Evolutionary conservation across 768 basidiomycete genomes (phyloP).

Genomic region (Mycena sanguinolenta): DNA sequence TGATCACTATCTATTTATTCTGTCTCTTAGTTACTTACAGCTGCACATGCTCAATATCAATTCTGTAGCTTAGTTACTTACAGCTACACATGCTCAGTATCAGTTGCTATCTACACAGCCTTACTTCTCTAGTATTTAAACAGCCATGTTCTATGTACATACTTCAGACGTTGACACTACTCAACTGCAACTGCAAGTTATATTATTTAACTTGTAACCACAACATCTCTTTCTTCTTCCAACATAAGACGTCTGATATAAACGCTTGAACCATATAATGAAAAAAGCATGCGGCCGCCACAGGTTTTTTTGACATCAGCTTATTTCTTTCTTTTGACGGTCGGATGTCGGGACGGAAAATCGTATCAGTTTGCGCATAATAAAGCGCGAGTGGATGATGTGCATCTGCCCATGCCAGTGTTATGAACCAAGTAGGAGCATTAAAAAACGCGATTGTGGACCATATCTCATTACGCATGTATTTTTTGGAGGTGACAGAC

Average conservation of each 20-base stretch:
- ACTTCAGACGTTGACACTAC: too few species aligned
- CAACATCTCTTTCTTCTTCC: not conserved
- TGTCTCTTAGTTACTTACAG: too few species aligned
- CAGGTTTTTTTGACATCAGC: not conserved
- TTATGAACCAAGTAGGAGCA: not conserved
- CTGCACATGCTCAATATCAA: too few species aligned
- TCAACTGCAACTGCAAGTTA: too few species aligned
- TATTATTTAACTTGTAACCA: too few species aligned
- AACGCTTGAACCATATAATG: not conserved
- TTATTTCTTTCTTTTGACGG: not conserved
- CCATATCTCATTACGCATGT: not conserved
- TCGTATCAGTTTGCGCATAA: not conserved
- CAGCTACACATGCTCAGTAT: too few species aligned
- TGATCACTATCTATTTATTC: too few species aligned
- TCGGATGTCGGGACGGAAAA: not conserved
- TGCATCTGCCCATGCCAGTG: not conserved
- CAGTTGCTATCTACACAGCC: too few species aligned
- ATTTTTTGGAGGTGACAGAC: not conserved
- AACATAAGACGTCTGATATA: not conserved
- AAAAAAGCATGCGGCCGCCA: not conserved
- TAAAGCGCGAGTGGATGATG: not conserved
- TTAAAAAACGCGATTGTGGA: not conserved
- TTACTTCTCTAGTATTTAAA: too few species aligned
- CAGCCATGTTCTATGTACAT: too few species aligned
- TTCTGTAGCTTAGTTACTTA: too few species aligned